These are phyloP conservation scores for Escallonia rubra DNA, from an alignment of 129 eudicot genomes.

Conservation along the genomic window DNA sequence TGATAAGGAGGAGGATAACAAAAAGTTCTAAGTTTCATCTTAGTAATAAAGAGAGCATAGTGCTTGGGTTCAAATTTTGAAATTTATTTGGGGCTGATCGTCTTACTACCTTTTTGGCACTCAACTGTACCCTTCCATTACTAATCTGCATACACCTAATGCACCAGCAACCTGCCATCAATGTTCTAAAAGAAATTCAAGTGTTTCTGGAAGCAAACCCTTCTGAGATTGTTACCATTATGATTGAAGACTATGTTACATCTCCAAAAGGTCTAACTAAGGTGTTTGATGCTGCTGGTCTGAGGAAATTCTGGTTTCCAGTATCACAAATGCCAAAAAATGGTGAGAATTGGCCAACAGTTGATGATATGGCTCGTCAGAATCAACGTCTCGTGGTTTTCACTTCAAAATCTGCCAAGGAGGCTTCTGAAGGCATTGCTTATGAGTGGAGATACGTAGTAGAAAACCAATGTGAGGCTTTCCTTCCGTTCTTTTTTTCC, in stretches of 20 bases:
- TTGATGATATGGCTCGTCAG: slow-evolving; percentile 71
- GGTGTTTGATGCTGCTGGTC: slow-evolving; percentile 78
- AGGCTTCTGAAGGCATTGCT: slow-evolving; percentile 84
- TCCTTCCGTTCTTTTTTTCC: not conserved
- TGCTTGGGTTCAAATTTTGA: too few species aligned
- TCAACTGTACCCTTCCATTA: too few species aligned
- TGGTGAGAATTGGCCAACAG: slow-evolving; percentile 88
- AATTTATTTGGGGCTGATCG: too few species aligned
- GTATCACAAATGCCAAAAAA: slow-evolving; percentile 76
- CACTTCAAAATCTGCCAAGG: slow-evolving; percentile 78
- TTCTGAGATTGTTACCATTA: slow-evolving; percentile 72
- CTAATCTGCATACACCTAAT: not conserved
- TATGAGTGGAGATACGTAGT: slow-evolving; percentile 81
- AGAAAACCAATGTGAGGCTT: slow-evolving; percentile 82
- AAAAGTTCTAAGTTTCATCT: too few species aligned
- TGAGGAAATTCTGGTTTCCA: slow-evolving; percentile 81
- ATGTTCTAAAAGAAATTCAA: slow-evolving; percentile 66
- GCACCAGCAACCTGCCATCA: slow-evolving; percentile 73
- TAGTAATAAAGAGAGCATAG: too few species aligned
- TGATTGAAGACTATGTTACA: slow-evolving; percentile 91
- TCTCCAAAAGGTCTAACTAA: slow-evolving; percentile 80
- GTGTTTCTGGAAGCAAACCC: slow-evolving; percentile 68
- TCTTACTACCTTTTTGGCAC: too few species aligned
- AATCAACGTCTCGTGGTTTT: slow-evolving; percentile 84
- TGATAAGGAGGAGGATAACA: too few species aligned